Percentiles rank a stretch among this genome's conserved stretches.
Conservation (phyloP, 2,329 filamentous ascomycete genomes). For the Ceratocystis alfenasii region DNA sequence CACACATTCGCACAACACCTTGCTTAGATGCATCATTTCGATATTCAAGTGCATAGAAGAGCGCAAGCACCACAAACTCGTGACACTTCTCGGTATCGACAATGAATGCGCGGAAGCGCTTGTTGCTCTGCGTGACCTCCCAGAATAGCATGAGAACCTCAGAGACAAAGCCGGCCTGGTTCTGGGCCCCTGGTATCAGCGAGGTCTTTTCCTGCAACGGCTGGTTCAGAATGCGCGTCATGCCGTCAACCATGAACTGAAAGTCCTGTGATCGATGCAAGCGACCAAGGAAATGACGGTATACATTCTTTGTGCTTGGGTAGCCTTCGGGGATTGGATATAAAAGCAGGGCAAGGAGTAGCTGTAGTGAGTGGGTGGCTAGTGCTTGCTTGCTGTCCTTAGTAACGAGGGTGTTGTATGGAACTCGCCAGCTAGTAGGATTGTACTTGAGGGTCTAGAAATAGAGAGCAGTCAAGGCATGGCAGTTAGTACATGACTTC, state of each 20-base stretch:
- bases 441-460: conserved; percentile 83
- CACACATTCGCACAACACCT: conserved; percentile 88
- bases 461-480: not conserved
- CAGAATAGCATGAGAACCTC: conserved; percentile 97
- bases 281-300: conserved; percentile 81
- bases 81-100: conserved; percentile 89
- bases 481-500: conserved; percentile 1
- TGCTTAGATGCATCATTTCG: conserved; percentile 78
- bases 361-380: conserved; percentile 82
- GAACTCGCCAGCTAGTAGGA: conserved; percentile 82
- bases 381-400: conserved; percentile 82
- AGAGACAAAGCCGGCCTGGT: conserved; percentile 53
- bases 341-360: conserved; percentile 72
- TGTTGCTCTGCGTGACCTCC: conserved; percentile 96
- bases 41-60: conserved; percentile 89
- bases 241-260: conserved; percentile 90
- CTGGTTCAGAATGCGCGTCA: conserved; percentile 84
- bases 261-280: conserved; percentile 92
- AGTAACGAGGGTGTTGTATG: conserved; percentile 85
- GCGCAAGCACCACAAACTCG: conserved; percentile 78
- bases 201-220: conserved; percentile 80
- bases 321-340: conserved; percentile 77
- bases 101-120: conserved; percentile 89
- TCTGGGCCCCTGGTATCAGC: conserved; percentile 63
- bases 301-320: conserved; percentile 70